A percentile compares a stretch with the other conserved stretches of the same genome.
These are phyloP conservation scores for Nemophila menziesii DNA, from an alignment of 257 asterid genomes.

Conservation along the genomic window DNA sequence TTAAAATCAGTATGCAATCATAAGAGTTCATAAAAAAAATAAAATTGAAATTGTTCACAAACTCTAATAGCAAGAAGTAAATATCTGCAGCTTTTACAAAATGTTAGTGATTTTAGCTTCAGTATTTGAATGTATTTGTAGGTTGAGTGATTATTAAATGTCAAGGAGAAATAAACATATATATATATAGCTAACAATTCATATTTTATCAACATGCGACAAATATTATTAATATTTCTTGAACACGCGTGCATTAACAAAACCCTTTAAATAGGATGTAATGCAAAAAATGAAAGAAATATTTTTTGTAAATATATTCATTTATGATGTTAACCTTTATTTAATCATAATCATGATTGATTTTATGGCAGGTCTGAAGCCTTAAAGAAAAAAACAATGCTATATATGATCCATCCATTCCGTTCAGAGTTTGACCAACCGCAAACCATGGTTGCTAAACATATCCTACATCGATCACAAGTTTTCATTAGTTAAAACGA, in stretches of 20 bases:
- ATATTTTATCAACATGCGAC: background rate
- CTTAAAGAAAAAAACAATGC: too few species aligned
- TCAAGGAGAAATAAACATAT: background rate
- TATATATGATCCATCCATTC: too few species aligned
- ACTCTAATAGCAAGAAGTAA: too few species aligned
- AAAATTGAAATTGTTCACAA: too few species aligned
- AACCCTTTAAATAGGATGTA: background rate
- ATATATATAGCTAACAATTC: background rate
- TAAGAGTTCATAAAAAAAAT: too few species aligned
- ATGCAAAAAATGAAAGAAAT: background rate
- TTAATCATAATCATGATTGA: background rate
- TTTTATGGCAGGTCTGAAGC: background rate
- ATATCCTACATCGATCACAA: too few species aligned
- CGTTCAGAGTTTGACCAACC: too few species aligned
- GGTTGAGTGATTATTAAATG: background rate
- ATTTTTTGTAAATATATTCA: too few species aligned
- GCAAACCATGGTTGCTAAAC: too few species aligned
- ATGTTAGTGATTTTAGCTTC: background rate
- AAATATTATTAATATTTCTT: background rate
- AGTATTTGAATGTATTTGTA: background rate
- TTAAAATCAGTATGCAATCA: too few species aligned
- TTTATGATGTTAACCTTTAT: background rate
- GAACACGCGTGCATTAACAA: background rate
- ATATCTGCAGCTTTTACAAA: too few species aligned
- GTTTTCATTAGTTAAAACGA: too few species aligned